Evolutionary conservation across 2,329 filamentous ascomycete genomes (phyloP), one percentile per base, ranked within the genome.

Genomic region (Trichoderma sp.): DNA sequence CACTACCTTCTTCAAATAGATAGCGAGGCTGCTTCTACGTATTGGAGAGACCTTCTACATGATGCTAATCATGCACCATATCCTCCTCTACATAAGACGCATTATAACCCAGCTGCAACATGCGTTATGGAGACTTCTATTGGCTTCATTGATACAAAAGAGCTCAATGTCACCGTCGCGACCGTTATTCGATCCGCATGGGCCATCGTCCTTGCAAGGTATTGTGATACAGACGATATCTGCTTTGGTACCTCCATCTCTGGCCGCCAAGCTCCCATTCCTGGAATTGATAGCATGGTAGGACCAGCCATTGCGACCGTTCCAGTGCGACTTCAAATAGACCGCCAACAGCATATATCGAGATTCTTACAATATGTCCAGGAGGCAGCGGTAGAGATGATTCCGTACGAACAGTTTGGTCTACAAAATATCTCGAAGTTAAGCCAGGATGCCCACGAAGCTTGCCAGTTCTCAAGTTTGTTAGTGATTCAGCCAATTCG

Each of bases 201-300:
- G 70, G 70, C 70, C 1, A 32, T 73, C 0, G 32, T 83, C 6
- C 77, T 82, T 1, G 77, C 79, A 0, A 73, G 80, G 2, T 83
- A 83, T 65, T 78, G 82, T 74, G 77, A 15, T 67, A 79, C 69
- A 15, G 34, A 71, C 0, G 66, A 73, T 30, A 47, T 78, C 1
- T n/a, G 74, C 6, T 78, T 77, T 34, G 77, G 77, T 1, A 51
- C 65, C 2, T 73, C 74, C 1, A 30, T 75, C 2, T 74, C 73
- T 1, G 77, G 77, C 3, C 72, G 76, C 5, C 72, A 78, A 18
- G 73, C 74, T 1, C 71, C 73, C 0, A 21, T 78, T 2, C 36
- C 67, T 2, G 74, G 74, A 11, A 73, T 78, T 2, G 62, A 72
- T 11, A 47, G 63, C 14, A 73, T 77, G 1, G 68, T 73, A 2